Evolutionary conservation across 1,284 basidiomycete genomes (phyloP).

Genomic region (Cystobasidium slooffiae): DNA sequence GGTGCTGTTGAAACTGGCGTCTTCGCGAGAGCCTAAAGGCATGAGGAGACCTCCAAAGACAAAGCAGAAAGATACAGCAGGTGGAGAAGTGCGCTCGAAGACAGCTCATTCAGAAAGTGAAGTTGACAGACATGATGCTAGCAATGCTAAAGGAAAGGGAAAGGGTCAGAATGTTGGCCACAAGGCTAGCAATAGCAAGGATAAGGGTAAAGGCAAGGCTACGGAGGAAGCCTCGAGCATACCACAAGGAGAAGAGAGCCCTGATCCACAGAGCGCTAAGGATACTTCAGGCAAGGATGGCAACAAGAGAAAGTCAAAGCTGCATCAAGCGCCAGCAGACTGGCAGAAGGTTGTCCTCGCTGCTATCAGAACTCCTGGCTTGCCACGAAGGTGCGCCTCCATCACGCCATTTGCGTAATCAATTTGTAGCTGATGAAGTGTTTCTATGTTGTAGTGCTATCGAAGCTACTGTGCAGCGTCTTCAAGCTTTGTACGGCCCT

Average conservation of each 20-base stretch:
- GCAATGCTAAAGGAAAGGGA: not conserved
- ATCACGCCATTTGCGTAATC: not conserved
- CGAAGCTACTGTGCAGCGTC: constrained; percentile 15
- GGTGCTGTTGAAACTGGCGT: constrained; percentile 26
- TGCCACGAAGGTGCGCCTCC: constrained; percentile 19
- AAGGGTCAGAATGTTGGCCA: not conserved
- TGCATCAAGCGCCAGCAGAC: constrained; percentile 20
- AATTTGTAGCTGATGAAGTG: not conserved
- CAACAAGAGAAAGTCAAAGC: no score
- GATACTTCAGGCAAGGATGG: not conserved
- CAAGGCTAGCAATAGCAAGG: not conserved
- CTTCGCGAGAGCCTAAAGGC: constrained; percentile 14
- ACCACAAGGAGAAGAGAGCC: not conserved
- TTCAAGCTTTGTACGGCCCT: constrained; percentile 20
- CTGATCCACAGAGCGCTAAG: not conserved
- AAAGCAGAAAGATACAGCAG: not conserved
- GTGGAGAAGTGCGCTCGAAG: not conserved
- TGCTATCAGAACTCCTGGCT: constrained; percentile 11
- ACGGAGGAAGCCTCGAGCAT: not conserved
- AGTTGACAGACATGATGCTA: not conserved
- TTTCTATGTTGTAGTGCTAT: constrained; percentile 13
- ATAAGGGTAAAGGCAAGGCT: not conserved
- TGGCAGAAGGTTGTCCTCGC: constrained; percentile 34
- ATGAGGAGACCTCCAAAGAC: constrained; percentile 5
- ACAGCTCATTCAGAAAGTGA: no score